These are phyloP conservation scores for Camelina hispida DNA, from an alignment of 345 rosid species.

Conservation along the genomic window DNA sequence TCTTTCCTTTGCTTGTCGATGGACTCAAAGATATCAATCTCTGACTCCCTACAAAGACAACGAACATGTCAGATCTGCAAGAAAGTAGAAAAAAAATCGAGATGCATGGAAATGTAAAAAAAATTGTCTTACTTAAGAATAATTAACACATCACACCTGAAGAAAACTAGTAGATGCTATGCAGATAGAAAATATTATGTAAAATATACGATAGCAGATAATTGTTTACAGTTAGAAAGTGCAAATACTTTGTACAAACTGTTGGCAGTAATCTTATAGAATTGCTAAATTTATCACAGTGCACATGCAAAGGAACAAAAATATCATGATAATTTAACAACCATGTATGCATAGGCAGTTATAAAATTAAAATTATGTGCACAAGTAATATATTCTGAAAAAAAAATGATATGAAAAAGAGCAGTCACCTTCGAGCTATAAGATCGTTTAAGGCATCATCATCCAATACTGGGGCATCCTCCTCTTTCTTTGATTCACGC, in stretches of 20 bases:
- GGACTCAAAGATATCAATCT: slow-evolving; percentile 90
- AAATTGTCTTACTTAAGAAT: not conserved
- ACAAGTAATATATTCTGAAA: slow-evolving; percentile 4
- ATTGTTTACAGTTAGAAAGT: not conserved
- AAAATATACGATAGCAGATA: not conserved
- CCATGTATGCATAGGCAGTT: slow-evolving; percentile 13
- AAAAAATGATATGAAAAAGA: slow-evolving; percentile 5
- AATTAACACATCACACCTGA: not conserved
- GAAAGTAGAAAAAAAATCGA: slow-evolving; percentile 11
- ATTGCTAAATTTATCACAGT: not conserved
- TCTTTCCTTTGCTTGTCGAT: slow-evolving; percentile 75
- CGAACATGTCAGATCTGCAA: slow-evolving; percentile 21
- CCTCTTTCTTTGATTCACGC: slow-evolving; percentile 94
- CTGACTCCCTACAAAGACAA: slow-evolving; percentile 68
- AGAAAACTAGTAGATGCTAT: not conserved
- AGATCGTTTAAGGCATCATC: slow-evolving; percentile 85
- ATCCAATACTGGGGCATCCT: slow-evolving; percentile 82
- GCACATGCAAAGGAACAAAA: slow-evolving; percentile 17
- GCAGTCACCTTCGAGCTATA: slow-evolving; percentile 81
- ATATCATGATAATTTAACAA: slow-evolving; percentile 1
- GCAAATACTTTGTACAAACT: slow-evolving; percentile 1
- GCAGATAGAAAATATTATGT: not conserved
- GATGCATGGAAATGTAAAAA: slow-evolving; percentile 18
- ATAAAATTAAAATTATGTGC: slow-evolving; percentile 7
- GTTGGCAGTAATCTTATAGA: not conserved